Percentiles rank a stretch among this genome's conserved stretches.
phyloP scores from a whole-genome alignment of 78 protist species.

The Dictyostelium citrinum region DNA sequence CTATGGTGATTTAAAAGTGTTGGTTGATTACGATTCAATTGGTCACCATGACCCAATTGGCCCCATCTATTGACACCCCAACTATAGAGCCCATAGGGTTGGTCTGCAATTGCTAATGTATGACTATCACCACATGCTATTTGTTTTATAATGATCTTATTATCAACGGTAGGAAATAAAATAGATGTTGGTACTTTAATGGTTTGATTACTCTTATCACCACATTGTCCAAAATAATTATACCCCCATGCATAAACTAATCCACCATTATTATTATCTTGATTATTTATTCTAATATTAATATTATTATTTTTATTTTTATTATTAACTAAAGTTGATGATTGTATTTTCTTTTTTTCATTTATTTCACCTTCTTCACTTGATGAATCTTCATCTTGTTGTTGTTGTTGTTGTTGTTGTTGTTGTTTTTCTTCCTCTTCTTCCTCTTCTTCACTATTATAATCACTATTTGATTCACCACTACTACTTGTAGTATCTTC shows the following conservation, averaged over 20 bases:
- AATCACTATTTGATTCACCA: constrained; percentile 6
- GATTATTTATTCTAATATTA: background rate
- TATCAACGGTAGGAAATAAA: background rate
- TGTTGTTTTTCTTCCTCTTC: background rate
- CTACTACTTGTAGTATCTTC: background rate
- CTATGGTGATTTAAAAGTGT: background rate
- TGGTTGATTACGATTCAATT: constrained; percentile 17
- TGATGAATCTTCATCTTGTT: background rate
- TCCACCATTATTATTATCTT: background rate
- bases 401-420: background rate
- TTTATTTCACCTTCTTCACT: background rate
- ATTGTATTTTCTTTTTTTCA: background rate
- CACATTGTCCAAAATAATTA: constrained; percentile 61
- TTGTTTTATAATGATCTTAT: background rate
- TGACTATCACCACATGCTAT: constrained; percentile 57
- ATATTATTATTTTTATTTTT: background rate
- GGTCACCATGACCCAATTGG: constrained; percentile 51
- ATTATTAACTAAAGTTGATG: background rate
- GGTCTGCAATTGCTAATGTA: background rate
- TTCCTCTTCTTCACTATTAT: background rate
- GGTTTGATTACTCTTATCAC: background rate
- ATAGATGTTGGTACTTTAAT: background rate
- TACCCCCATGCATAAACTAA: constrained; percentile 53
- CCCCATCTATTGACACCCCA: constrained; percentile 78
- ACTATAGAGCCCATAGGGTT: background rate